These are phyloP conservation scores for Rhodosorus marinus DNA, from an alignment of 23 red algal species.

Conservation along the genomic window DNA sequence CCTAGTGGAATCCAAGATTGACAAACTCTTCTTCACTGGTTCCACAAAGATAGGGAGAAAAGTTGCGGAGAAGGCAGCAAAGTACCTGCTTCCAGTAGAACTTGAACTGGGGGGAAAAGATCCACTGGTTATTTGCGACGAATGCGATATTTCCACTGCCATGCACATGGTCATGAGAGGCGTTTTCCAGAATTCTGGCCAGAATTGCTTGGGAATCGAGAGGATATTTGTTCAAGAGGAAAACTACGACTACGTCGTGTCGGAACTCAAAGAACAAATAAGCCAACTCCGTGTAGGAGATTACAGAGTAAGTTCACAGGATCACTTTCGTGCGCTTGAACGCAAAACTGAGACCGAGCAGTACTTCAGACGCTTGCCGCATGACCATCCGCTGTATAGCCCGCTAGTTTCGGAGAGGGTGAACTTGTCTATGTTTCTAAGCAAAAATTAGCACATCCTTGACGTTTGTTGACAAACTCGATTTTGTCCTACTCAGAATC, in stretches of 20 bases:
- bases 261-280: background rate
- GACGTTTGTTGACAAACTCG: background rate
- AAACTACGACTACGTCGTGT: constrained; percentile 28
- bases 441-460: too few species aligned
- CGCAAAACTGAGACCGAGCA: too few species aligned
- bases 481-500: background rate
- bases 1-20: constrained; percentile 36
- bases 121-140: constrained; percentile 59
- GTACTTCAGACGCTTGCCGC: too few species aligned
- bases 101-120: constrained; percentile 97
- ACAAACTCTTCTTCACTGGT: constrained; percentile 95
- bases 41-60: constrained; percentile 46
- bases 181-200: constrained; percentile 88
- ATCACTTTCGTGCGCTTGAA: too few species aligned
- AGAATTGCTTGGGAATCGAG: constrained; percentile 96
- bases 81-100: constrained; percentile 45
- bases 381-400: too few species aligned
- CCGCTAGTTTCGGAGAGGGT: too few species aligned
- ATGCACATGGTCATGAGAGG: constrained; percentile 46
- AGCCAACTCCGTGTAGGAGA: background rate
- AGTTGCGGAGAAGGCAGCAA: constrained; percentile 57
- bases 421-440: too few species aligned
- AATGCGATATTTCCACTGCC: constrained; percentile 44
- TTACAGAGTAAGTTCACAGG: too few species aligned
- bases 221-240: constrained; percentile 61